Base-by-base conservation (phyloP, 805 yeast genomes). In the Ogataea degrootiae region DNA sequence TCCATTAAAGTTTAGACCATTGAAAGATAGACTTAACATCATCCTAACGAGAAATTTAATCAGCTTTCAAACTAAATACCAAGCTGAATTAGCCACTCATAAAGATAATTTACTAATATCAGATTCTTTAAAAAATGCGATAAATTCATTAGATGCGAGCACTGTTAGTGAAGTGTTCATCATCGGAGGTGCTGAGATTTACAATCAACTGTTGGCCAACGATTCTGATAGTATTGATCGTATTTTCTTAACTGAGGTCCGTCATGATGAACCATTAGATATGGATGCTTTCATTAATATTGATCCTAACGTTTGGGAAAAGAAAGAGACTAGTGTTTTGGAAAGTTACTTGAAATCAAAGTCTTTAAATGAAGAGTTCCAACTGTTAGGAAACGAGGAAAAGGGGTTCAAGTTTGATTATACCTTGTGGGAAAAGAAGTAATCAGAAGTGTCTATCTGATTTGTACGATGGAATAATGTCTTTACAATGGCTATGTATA, bases 161-260 rank as follows among this genome's bases (percentile, higher is more conserved):
- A 52, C 58, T 1, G 61, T 84, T 19, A 85, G 80, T 43, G 77
- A 79, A 42, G 73, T 94, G 1, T 94, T 82, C 60, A 76, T 94
- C 23, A 92, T 94, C 52, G 99, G 99, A 3, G 99, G 99, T 0
- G 94, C 91, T 0, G 91, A 91, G 61, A 72, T 94, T 8, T 94
- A 94, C 68, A 75, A 79, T 44, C 72, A 79, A 37, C 59, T 82
- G 14, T 44, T 65, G 36, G 14, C 17, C 6, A 47, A 45, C 12
- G 48, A 49, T 8, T 45, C 57, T 1, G 55, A 68, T 4, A 45
- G 69, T 11, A 80, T 83, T 1, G 76, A 76, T 41, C 73, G 80
- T 29, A 66, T 88, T 43, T 72, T 87, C 23, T 63, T 91, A 15
- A 90, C 97, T 0, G 91, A 88, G 60, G 76, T 91, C 31, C 56